These are phyloP conservation scores for Leccinum variicolor DNA, from an alignment of 768 basidiomycete genomes.

Conservation along the genomic window DNA sequence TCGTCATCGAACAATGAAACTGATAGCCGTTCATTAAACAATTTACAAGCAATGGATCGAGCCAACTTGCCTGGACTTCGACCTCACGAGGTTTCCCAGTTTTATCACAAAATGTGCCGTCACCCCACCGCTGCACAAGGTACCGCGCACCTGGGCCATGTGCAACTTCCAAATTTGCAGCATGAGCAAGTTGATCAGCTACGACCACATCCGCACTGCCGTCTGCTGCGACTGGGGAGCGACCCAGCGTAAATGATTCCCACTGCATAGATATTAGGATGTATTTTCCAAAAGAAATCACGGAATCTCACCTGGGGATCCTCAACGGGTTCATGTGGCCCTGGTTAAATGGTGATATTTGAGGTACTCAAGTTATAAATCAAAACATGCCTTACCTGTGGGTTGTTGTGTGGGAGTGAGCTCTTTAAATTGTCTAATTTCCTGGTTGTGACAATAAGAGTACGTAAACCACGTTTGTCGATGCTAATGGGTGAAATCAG, in stretches of 20 bases:
- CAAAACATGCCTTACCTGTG: constrained; percentile 48
- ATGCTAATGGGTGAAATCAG: constrained; percentile 49
- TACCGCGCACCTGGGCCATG: constrained; percentile 81
- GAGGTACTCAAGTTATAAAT: constrained; percentile 18
- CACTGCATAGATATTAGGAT: constrained; percentile 42
- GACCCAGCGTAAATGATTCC: constrained; percentile 77
- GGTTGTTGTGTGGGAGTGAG: constrained; percentile 60
- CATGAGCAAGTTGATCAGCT: constrained; percentile 60
- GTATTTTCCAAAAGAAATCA: constrained; percentile 22
- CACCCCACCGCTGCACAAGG: constrained; percentile 88
- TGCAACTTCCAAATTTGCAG: constrained; percentile 72
- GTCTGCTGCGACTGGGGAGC: constrained; percentile 58
- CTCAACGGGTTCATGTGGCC: constrained; percentile 75
- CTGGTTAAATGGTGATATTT: constrained; percentile 37
- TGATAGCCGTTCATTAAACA: constrained; percentile 29
- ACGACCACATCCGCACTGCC: constrained; percentile 62
- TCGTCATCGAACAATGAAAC: constrained; percentile 97
- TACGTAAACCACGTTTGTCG: constrained; percentile 97
- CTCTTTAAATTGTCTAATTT: constrained; percentile 96
- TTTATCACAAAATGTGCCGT: constrained; percentile 92
- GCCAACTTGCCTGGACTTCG: constrained; percentile 80
- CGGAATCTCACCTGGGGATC: constrained; percentile 67
- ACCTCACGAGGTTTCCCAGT: constrained; percentile 84
- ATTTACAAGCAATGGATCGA: background rate
- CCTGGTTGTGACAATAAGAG: constrained; percentile 90